A percentile compares a stretch with the other conserved stretches of the same genome.
Conservation (phyloP, 2,329 filamentous ascomycete species). For the Thelonectria discophora region DNA sequence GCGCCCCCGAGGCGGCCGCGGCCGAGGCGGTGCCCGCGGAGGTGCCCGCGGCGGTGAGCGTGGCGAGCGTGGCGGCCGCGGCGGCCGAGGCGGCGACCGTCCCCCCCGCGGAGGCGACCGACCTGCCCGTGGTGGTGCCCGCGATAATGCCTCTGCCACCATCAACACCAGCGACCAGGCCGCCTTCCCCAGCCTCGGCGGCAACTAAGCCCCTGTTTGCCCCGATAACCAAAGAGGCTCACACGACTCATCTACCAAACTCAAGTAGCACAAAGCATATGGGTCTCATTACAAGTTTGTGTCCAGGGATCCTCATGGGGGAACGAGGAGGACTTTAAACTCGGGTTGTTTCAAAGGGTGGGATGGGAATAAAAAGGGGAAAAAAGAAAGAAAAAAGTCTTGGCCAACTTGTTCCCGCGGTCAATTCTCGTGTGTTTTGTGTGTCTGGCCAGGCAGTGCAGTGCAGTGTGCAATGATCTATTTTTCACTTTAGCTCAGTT, state of each 20-base stretch:
- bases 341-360: conserved; percentile 44
- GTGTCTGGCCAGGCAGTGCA: conserved; percentile 30
- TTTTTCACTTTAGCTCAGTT: conserved; percentile 41
- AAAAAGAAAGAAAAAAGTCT: conserved; percentile 25
- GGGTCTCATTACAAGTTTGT: conserved; percentile 39
- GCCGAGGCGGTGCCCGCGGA: conserved; percentile 59
- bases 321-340: conserved; percentile 36
- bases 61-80: conserved; percentile 51
- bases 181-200: conserved; percentile 69
- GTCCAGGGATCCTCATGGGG: conserved; percentile 28
- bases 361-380: conserved; percentile 41
- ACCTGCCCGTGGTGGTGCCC: conserved; percentile 39
- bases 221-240: conserved; percentile 25
- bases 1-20: conserved; percentile 61
- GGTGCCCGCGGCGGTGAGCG: conserved; percentile 54
- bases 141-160: conserved; percentile 47
- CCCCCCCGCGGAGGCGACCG: conserved; percentile 22
- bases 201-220: conserved; percentile 56
- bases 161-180: conserved; percentile 67
- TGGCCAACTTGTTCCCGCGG: conserved; percentile 44
- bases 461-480: conserved; percentile 31
- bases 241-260: conserved; percentile 27
- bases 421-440: conserved; percentile 28
- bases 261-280: conserved; percentile 18
- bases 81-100: conserved; percentile 32